Percentiles rank a stretch among this genome's conserved stretches.
These are phyloP conservation scores for Chrysosporium queenslandicum DNA, from an alignment of 2,329 filamentous ascomycete species.

Conservation along the genomic window DNA sequence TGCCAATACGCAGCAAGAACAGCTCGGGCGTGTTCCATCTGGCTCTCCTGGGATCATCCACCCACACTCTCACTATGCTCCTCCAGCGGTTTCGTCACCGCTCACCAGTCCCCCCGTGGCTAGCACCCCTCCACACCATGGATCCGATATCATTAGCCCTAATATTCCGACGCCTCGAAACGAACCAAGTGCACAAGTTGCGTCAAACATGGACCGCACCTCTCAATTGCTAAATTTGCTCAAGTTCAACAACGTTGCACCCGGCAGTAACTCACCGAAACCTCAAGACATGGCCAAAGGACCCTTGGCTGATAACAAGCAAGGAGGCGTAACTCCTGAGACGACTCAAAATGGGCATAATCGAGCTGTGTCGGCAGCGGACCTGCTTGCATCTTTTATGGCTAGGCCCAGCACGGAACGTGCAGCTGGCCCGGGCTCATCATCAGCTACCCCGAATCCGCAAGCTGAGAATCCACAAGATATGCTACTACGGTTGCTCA, in stretches of 20 bases:
- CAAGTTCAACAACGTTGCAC: conserved; percentile 48
- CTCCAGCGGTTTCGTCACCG: conserved; percentile 49
- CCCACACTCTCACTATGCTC: conserved; percentile 39
- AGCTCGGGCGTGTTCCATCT: conserved; percentile 24
- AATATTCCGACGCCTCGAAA: conserved; percentile 38
- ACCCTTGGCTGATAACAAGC: conserved; percentile 20
- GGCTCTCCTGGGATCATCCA: conserved; percentile 28
- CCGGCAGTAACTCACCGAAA: conserved; percentile 14
- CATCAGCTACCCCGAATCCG: conserved; percentile 18
- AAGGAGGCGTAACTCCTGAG: conserved; percentile 22
- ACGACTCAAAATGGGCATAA: conserved; percentile 24
- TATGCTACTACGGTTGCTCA: conserved; percentile 75
- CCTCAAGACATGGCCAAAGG: conserved; percentile 16
- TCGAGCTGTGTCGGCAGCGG: conserved; percentile 44
- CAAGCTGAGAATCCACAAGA: conserved; percentile 56
- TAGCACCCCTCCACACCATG: conserved; percentile 47
- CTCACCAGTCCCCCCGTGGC: conserved; percentile 47
- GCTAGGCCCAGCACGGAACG: conserved; percentile 30
- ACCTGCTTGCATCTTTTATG: conserved; percentile 49
- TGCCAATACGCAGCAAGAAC: conserved; percentile 24
- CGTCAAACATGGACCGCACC: conserved; percentile 40
- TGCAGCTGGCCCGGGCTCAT: conserved; percentile 20
- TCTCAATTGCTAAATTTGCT: conserved; percentile 54
- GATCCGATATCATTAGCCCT: conserved; percentile 51
- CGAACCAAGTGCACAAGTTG: conserved; percentile 34